These are phyloP conservation scores for Aaosphaeria pasadenensis DNA, from an alignment of 2,329 filamentous ascomycete genomes.

Conservation along the genomic window DNA sequence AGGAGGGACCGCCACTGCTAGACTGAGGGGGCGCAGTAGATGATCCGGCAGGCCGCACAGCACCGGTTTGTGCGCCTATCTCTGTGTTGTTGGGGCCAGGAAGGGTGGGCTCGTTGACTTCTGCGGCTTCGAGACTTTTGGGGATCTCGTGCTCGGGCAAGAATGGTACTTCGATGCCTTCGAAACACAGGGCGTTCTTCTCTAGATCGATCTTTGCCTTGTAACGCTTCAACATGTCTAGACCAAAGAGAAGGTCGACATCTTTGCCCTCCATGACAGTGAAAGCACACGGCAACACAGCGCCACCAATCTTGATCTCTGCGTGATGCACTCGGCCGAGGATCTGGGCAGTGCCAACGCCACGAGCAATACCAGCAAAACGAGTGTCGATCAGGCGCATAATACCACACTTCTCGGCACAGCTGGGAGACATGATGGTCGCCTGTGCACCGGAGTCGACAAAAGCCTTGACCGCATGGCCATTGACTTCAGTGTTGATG, in stretches of 20 bases:
- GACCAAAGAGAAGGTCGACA: constrained; percentile 85
- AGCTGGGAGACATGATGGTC: constrained; percentile 96
- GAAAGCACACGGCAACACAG: constrained; percentile 90
- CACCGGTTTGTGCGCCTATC: constrained; percentile 80
- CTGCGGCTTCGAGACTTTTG: constrained; percentile 69
- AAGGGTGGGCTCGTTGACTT: constrained; percentile 77
- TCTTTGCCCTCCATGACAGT: constrained; percentile 99
- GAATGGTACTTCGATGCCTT: constrained; percentile 84
- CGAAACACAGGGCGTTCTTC: constrained; percentile 81
- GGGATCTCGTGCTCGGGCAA: constrained; percentile 91
- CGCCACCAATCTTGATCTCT: constrained; percentile 85
- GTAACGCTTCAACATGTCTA: constrained; percentile 97
- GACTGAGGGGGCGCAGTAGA: constrained; percentile 4
- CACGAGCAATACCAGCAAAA: constrained; percentile 86
- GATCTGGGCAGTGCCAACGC: constrained; percentile 91
- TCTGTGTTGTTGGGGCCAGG: constrained; percentile 84
- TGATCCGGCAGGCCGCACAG: constrained; percentile 56
- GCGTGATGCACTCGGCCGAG: constrained; percentile 93
- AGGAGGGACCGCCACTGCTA: constrained; percentile 28
- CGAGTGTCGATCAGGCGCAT: constrained; percentile 93
- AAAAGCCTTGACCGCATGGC: constrained; percentile 86
- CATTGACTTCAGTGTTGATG: constrained; percentile 92
- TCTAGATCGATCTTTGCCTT: constrained; percentile 88
- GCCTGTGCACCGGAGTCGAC: constrained; percentile 97
- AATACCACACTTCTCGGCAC: constrained; percentile 88